Conservation (phyloP, 768 basidiomycete genomes). For the Phylloporus arenicola region DNA sequence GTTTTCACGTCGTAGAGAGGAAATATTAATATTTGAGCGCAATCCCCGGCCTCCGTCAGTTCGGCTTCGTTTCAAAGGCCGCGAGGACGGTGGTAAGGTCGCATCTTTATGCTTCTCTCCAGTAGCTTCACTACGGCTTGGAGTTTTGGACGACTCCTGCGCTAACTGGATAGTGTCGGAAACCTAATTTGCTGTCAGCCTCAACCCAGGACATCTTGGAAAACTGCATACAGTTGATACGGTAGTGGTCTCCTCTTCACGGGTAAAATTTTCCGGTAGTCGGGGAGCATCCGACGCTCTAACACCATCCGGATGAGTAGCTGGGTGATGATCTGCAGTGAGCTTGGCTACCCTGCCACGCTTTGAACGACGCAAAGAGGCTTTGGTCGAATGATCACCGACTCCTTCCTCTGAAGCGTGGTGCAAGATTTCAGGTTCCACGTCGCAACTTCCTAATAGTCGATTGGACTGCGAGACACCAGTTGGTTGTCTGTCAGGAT, state of each 20-base stretch:
- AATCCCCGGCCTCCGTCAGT: conserved; percentile 7
- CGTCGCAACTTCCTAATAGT: background rate
- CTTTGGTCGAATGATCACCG: background rate
- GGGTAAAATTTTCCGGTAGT: background rate
- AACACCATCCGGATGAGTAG: background rate
- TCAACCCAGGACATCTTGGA: background rate
- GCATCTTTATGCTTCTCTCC: conserved; percentile 15
- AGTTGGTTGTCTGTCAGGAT: background rate
- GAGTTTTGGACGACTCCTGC: background rate
- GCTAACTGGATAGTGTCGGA: background rate
- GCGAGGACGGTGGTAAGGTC: conserved; percentile 1
- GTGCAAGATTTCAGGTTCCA: background rate
- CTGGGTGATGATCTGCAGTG: background rate
- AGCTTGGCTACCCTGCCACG: background rate
- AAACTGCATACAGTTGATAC: conserved; percentile 3
- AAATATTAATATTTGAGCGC: conserved; percentile 57
- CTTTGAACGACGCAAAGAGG: background rate
- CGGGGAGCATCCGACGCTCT: background rate
- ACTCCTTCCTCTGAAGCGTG: background rate
- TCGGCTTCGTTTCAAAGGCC: conserved; percentile 22
- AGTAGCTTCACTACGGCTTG: background rate
- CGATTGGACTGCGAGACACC: background rate
- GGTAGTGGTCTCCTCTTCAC: background rate
- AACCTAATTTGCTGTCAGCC: background rate
- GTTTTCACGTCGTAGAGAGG: conserved; percentile 74